Evolutionary conservation across 2,329 filamentous ascomycete genomes (phyloP), one percentile per base, ranked within the genome.

Genomic region (Penicillium glabrum): DNA sequence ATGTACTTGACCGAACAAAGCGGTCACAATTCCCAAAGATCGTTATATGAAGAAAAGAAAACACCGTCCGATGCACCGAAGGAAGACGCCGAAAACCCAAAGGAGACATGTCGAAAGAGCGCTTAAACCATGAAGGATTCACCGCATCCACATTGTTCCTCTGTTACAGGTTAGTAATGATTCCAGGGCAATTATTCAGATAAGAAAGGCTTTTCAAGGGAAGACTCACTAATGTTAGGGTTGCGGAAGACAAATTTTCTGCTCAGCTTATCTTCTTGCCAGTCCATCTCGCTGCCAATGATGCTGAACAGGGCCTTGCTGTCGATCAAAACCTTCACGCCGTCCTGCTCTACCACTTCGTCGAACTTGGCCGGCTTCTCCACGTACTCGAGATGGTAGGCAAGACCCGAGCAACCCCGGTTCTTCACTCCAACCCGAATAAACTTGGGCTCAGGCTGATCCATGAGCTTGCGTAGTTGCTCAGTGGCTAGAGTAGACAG

Each of bases 251-350:
- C 87, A 75, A 99, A 99, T 63, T 90, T 83, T 75, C 93, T 85
- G 73, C 89, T 96, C 62, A 99, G 79, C 79, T 96, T 96, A 68
- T 98, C 95, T 77, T 98, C 93, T 11, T 93, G 83, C 93, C 93
- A 99, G 72, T 99, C 95, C 95, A 99, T 99, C 78, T 98, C 93
- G 71, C 90, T 96, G 5, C 95, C 95, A 67, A 99, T 97, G 53
- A 99, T 98, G 75, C 93, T 98, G 73, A 99, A 93, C 49, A 99
- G 79, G 43, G 95, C 95, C 80, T 97, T 98, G 82, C 91, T 96
- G 75, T 99, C 95, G 56, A 99, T 95, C 72, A 98, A 75, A 33
- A 99, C 93, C 77, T 90, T 93, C 56, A 99, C 93, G 0, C 93
- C 95, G 69, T 98, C 95, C 73, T 99, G 95, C 72, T 96, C 93